Conservation (phyloP, 2,329 filamentous ascomycete species). For the Penicillium sp. region DNA sequence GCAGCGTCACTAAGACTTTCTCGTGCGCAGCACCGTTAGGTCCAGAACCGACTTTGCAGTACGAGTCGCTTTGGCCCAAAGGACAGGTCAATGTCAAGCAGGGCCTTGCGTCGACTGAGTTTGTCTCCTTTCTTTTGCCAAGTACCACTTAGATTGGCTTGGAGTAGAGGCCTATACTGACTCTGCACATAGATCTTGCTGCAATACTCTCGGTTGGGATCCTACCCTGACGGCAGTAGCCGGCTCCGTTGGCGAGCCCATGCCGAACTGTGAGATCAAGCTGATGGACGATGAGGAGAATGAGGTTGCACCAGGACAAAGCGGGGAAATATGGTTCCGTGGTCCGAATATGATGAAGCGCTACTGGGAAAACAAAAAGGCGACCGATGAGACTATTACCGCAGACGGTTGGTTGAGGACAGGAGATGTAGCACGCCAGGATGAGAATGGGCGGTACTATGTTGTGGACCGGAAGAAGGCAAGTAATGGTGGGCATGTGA, state of each 20-base stretch:
- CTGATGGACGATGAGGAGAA: slow-evolving; percentile 1
- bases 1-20: neutral
- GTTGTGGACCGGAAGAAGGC: slow-evolving; percentile 3
- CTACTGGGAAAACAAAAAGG: slow-evolving; percentile 2
- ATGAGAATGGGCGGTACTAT: neutral
- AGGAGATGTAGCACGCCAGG: slow-evolving; percentile 1
- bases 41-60: neutral
- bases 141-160: neutral
- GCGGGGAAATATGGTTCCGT: neutral
- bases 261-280: slow-evolving; percentile 2
- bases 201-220: slow-evolving; percentile 1
- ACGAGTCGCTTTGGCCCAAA: neutral
- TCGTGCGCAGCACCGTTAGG: neutral
- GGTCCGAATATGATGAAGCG: slow-evolving; percentile 1
- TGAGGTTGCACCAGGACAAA: neutral
- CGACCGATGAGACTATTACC: neutral
- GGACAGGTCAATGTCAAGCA: neutral
- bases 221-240: neutral
- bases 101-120: neutral
- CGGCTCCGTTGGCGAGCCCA: slow-evolving; percentile 2
- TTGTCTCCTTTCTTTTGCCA: neutral
- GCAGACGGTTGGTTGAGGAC: slow-evolving; percentile 1
- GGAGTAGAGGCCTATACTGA: neutral
- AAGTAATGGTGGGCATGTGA: neutral
- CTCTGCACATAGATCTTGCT: neutral